These are phyloP conservation scores for Fusarium tricinctum DNA, from an alignment of 2,329 filamentous ascomycete genomes.

Conservation along the genomic window DNA sequence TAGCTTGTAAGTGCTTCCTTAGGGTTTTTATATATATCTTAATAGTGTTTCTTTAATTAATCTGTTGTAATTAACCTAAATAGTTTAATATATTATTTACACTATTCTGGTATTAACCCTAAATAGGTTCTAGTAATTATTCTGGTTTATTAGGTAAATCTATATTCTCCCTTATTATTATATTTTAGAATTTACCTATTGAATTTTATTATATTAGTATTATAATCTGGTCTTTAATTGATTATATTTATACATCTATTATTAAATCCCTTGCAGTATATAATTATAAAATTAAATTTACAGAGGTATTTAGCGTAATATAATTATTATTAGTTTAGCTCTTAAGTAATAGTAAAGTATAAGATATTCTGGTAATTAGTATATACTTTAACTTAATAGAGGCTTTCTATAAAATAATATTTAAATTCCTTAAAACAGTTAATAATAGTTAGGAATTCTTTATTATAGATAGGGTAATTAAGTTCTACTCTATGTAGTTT, in stretches of 20 bases:
- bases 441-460: neutral
- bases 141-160: too few species aligned
- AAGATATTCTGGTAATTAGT: neutral
- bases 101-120: too few species aligned
- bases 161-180: too few species aligned
- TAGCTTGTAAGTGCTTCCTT: too few species aligned
- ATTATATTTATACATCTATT: neutral
- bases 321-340: neutral
- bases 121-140: too few species aligned
- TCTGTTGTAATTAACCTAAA: too few species aligned
- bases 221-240: too few species aligned
- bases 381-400: neutral
- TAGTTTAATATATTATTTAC: too few species aligned
- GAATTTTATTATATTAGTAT: too few species aligned
- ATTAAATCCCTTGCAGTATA: neutral
- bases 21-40: too few species aligned
- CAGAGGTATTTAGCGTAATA: neutral
- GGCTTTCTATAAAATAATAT: neutral
- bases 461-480: neutral
- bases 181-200: too few species aligned
- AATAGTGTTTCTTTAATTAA: too few species aligned
- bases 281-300: neutral
- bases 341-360: neutral
- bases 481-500: neutral
- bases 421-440: neutral